A percentile compares a stretch with the other conserved stretches of the same genome.
Conservation (phyloP, 2,329 filamentous ascomycete genomes). For the Arthrobotrys conoides region DNA sequence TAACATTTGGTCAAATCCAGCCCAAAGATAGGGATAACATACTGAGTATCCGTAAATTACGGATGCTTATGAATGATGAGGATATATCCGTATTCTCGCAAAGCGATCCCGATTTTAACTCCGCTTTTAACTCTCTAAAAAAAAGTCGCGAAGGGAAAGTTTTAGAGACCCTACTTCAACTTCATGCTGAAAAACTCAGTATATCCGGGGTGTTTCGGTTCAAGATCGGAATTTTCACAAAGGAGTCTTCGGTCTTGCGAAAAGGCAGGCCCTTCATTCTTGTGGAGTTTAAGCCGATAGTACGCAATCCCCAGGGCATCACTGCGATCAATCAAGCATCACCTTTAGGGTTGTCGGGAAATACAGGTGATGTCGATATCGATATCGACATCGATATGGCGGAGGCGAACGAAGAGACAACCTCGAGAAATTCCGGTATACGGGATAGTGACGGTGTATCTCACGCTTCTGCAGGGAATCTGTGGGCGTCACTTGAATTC, state of each 20-base stretch:
- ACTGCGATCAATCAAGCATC: too few relatives aligned
- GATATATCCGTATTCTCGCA: not conserved
- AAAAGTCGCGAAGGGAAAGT: not conserved
- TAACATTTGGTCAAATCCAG: slow-evolving; percentile 13
- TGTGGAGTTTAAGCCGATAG: not conserved
- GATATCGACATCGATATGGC: too few relatives aligned
- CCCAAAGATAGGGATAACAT: not conserved
- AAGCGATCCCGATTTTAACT: not conserved
- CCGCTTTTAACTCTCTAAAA: not conserved
- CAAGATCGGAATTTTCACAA: slow-evolving; percentile 6
- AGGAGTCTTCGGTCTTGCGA: not conserved
- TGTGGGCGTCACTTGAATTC: too few relatives aligned
- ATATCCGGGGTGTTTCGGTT: not conserved
- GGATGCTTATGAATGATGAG: not conserved
- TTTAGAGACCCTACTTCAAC: not conserved
- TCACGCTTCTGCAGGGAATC: too few relatives aligned
- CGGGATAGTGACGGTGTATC: too few relatives aligned
- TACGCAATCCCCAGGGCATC: not conserved
- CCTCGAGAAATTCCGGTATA: too few relatives aligned
- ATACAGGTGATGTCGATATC: too few relatives aligned
- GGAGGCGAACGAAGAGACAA: too few relatives aligned
- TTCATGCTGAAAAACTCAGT: not conserved
- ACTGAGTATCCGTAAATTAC: not conserved
- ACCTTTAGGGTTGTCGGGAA: too few relatives aligned
- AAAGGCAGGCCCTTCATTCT: not conserved